These are phyloP conservation scores for Tremella mesenterica DNA, from an alignment of 768 basidiomycete genomes.

Conservation along the genomic window DNA sequence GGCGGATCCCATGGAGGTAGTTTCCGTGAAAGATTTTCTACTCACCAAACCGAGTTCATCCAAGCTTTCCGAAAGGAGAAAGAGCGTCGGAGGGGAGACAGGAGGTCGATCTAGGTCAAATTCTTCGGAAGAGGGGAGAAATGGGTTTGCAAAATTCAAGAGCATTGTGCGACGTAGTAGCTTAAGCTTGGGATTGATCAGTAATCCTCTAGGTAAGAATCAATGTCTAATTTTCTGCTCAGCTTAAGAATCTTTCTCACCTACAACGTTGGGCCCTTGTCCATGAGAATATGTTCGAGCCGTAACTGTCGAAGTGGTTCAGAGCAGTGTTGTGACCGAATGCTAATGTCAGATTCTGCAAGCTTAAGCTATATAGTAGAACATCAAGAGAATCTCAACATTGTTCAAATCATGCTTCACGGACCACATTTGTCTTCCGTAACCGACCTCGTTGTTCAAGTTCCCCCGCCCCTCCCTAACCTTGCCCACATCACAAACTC, in stretches of 20 bases:
- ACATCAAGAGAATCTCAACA: slow-evolving; percentile 75
- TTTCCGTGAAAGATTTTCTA: slow-evolving; percentile 29
- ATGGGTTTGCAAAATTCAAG: slow-evolving; percentile 7
- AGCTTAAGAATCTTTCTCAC: neutral
- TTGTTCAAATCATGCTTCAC: slow-evolving; percentile 66
- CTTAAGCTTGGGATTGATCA: slow-evolving; percentile 6
- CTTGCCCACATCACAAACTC: too few relatives aligned
- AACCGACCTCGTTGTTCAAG: slow-evolving; percentile 13
- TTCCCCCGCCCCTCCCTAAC: too few relatives aligned
- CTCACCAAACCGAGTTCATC: neutral
- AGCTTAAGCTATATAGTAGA: slow-evolving; percentile 58
- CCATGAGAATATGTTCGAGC: too few relatives aligned
- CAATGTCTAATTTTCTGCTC: neutral
- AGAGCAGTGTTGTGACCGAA: too few relatives aligned
- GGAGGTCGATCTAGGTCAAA: neutral
- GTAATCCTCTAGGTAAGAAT: neutral
- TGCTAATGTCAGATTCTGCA: slow-evolving; percentile 9
- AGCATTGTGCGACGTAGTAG: slow-evolving; percentile 9
- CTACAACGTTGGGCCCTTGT: too few relatives aligned
- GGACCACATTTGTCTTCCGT: slow-evolving; percentile 11
- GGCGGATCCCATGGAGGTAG: slow-evolving; percentile 22
- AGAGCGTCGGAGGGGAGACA: neutral
- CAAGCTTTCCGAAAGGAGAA: neutral
- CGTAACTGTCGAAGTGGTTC: too few relatives aligned
- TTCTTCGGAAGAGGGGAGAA: slow-evolving; percentile 5